A percentile compares a stretch with the other conserved stretches of the same genome.
Evolutionary conservation across 2,329 filamentous ascomycete species (phyloP).

Genomic region (Penicillium paneum): DNA sequence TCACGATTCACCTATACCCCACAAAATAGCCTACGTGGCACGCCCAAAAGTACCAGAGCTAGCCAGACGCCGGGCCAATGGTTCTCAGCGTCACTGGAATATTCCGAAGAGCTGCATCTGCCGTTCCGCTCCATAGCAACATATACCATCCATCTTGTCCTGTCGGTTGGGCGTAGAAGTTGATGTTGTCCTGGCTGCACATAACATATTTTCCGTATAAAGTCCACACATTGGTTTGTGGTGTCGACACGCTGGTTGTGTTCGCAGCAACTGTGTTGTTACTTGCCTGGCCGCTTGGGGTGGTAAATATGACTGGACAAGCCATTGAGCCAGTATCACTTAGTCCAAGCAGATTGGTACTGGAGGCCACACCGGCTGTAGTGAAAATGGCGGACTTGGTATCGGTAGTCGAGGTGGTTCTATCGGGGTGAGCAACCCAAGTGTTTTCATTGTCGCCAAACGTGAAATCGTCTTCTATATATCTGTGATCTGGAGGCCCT

Average conservation of each 20-base stretch:
- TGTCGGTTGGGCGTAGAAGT: constrained; percentile 3
- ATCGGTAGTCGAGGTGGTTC: not conserved
- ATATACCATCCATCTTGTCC: not conserved
- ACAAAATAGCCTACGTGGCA: not conserved
- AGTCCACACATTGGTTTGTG: constrained; percentile 4
- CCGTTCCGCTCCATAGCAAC: not conserved
- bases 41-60: not conserved
- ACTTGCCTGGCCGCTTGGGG: not conserved
- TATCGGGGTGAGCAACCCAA: not conserved
- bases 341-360: not conserved
- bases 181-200: not conserved
- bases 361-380: not conserved
- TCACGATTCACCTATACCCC: not conserved
- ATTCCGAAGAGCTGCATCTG: not conserved
- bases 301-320: not conserved
- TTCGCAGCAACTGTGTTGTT: not conserved
- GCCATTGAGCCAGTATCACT: not conserved
- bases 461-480: not conserved
- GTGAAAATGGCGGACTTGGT: not conserved
- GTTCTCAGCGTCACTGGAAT: constrained; percentile 1
- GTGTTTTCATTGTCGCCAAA: not conserved
- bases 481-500: not conserved
- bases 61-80: not conserved
- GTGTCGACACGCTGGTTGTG: not conserved
- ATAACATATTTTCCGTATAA: constrained; percentile 7